Conservation (phyloP, 805 yeast genomes). For the Saccharomycopsis olivae region DNA sequence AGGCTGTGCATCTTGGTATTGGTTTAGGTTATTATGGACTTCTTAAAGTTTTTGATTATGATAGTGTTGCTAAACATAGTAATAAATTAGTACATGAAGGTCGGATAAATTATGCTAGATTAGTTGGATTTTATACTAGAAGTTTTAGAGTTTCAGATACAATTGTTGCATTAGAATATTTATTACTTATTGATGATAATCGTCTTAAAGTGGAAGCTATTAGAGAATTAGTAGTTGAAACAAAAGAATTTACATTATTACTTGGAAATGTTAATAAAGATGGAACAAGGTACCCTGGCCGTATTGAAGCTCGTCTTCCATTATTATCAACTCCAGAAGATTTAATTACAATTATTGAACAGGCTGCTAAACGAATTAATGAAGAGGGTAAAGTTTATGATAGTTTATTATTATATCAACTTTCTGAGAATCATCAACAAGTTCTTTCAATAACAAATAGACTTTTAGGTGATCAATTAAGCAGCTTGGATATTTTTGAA, state of each 20-base stretch:
- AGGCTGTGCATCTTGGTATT: slow-evolving; percentile 83
- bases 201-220: slow-evolving; percentile 65
- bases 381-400: slow-evolving; percentile 86
- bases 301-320: slow-evolving; percentile 65
- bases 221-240: slow-evolving; percentile 73
- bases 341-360: slow-evolving; percentile 62
- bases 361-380: slow-evolving; percentile 78
- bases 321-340: slow-evolving; percentile 39
- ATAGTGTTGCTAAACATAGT: slow-evolving; percentile 17
- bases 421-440: slow-evolving; percentile 78
- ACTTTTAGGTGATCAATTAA: slow-evolving; percentile 65
- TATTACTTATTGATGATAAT: slow-evolving; percentile 52
- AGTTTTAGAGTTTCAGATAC: slow-evolving; percentile 82
- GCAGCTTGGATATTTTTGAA: slow-evolving; percentile 58
- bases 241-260: slow-evolving; percentile 71
- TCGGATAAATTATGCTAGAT: slow-evolving; percentile 40
- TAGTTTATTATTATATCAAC: slow-evolving; percentile 74
- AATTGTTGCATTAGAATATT: slow-evolving; percentile 82
- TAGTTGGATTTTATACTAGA: slow-evolving; percentile 72
- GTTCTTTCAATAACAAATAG: slow-evolving; percentile 68
- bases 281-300: slow-evolving; percentile 74
- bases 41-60: slow-evolving; percentile 36
- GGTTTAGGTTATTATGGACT: slow-evolving; percentile 67
- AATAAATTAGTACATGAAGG: slow-evolving; percentile 31
- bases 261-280: slow-evolving; percentile 75